Percentiles rank a stretch among this genome's conserved stretches.
These are phyloP conservation scores for Vaucheria bursata DNA, from an alignment of 352 stramenopile species.

Conservation along the genomic window DNA sequence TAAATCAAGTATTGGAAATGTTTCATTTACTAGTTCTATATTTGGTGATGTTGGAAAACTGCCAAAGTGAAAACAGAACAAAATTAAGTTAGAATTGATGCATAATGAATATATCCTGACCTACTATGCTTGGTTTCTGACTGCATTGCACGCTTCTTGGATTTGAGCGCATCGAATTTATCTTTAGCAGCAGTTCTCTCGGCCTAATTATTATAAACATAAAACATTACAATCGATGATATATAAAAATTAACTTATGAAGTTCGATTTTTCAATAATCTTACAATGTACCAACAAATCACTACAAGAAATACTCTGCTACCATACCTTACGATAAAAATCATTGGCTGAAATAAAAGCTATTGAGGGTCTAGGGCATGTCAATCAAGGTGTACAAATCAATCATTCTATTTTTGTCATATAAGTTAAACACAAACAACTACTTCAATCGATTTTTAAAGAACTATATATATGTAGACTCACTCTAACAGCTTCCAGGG, in stretches of 20 bases:
- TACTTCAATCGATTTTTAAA: background rate
- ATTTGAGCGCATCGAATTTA: background rate
- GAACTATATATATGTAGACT: background rate
- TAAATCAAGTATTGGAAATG: background rate
- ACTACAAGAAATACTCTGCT: no score
- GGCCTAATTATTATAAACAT: background rate
- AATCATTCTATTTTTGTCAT: background rate
- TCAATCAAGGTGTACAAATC: background rate
- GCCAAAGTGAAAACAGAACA: background rate
- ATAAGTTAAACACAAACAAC: background rate
- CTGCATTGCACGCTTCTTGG: constrained; percentile 17
- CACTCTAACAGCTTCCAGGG: constrained; percentile 65
- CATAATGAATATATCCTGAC: background rate
- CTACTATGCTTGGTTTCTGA: constrained; percentile 7
- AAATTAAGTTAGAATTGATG: background rate
- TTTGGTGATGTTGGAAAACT: background rate
- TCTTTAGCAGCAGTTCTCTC: background rate
- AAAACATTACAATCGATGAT: background rate
- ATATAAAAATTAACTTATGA: no score
- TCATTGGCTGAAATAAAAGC: background rate
- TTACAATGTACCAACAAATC: no score
- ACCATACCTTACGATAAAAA: no score
- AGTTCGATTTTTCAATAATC: no score
- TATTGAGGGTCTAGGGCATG: background rate
- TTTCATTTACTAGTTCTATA: background rate